Evolutionary conservation across 1,284 basidiomycete species (phyloP), one percentile per base, ranked within the genome.

Genomic region (Cutaneotrichosporon sp.): DNA sequence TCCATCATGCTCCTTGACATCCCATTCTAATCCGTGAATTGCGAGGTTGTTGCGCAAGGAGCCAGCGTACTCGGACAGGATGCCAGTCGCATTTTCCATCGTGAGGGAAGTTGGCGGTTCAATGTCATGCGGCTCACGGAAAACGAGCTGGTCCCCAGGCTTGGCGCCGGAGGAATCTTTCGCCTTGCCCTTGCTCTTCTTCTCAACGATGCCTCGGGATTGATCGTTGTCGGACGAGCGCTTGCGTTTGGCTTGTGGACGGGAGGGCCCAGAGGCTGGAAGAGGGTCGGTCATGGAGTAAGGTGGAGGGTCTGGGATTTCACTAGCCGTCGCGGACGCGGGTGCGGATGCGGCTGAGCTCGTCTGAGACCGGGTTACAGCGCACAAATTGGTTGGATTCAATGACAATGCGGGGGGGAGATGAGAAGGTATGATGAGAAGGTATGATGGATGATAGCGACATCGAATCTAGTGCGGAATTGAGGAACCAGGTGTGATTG

Each of bases 21-120:
- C 38, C n/a, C 51, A 64, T 9, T 30, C 10, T 13, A 58, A 30
- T 47, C 60, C 60, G 46, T 64, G 58, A 0, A 50, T 1, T 2
- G 58, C 22, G 21, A 64, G 63, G 56, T 64, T 51, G 42, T 64
- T 64, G 10, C 58, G 50, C 36, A 64, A 18, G 10, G 40, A 49
- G 16, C 63, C 63, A 7, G 50, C 32, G 50, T 64, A 64, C 11
- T 30, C 21, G 4, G 40, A n/a, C 9, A 64, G 46, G 22, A 64
- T 31, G 18, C 36, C 14, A 2, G 57, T 58, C 31, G 62, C 56
- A 26, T 46, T 63, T 8, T 49, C 42, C 7, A n/a, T n/a, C 14
- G 56, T 31, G 30, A 63, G 55, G 11, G 49, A 51, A 26, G 26
- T 26, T 30, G 49, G 30, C 5, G 26, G 26, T 22, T 46, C 18